Percentiles rank a stretch among this genome's conserved stretches.
Conservation (phyloP, 495 filamentous ascomycete genomes). For the Daldinia concentrica region DNA sequence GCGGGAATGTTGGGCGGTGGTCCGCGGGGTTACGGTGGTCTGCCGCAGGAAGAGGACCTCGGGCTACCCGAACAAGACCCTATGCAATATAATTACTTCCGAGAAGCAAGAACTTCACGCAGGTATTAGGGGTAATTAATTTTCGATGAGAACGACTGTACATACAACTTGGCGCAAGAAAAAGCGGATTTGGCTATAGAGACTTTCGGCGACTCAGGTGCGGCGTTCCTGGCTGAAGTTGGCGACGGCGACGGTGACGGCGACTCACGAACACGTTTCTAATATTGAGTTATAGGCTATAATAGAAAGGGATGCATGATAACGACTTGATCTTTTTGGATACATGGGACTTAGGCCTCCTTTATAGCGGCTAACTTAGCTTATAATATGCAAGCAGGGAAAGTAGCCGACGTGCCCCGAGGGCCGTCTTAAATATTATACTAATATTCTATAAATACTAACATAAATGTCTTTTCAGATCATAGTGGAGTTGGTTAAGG, state of each 20-base stretch:
- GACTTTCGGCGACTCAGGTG: conserved; percentile 8
- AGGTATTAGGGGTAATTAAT: conserved; percentile 17
- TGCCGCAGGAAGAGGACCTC: conserved; percentile 56
- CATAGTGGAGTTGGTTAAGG: background rate
- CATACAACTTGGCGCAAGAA: conserved; percentile 30
- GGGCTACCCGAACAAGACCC: conserved; percentile 47
- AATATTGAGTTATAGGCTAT: conserved; percentile 24
- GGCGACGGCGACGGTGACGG: conserved; percentile 18
- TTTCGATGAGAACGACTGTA: conserved; percentile 16
- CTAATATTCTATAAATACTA: conserved; percentile 13
- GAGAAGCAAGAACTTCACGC: conserved; percentile 42
- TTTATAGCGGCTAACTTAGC: conserved; percentile 6
- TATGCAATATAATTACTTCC: conserved; percentile 51
- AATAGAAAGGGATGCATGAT: conserved; percentile 35
- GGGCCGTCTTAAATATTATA: conserved; percentile 21
- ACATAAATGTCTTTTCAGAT: background rate
- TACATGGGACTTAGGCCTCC: conserved; percentile 8
- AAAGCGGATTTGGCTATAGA: conserved; percentile 30
- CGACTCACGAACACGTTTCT: conserved; percentile 27
- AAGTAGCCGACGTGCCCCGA: conserved; percentile 12
- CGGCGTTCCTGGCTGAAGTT: conserved; percentile 33
- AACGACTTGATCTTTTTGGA: conserved; percentile 20
- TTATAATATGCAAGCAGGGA: conserved; percentile 13
- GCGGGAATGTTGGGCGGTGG: conserved; percentile 60
- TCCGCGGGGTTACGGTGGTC: conserved; percentile 60